Conservation (phyloP, 129 eudicot species). For the Flaveria ramosissima region DNA sequence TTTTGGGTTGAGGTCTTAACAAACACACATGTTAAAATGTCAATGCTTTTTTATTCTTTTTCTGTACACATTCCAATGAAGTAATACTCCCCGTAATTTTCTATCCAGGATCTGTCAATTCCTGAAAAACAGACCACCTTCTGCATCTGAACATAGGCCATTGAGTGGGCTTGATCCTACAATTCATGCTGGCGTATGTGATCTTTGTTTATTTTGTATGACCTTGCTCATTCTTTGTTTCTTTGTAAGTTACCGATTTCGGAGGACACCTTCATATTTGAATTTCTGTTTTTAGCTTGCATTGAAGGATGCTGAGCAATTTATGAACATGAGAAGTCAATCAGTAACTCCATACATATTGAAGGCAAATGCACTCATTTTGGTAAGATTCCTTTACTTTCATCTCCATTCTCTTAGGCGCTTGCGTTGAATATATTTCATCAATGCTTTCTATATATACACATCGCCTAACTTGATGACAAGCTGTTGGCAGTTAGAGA, state of each 20-base stretch:
- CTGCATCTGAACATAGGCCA: slow-evolving; percentile 82
- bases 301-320: slow-evolving; percentile 91
- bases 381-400: slow-evolving; percentile 49
- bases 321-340: slow-evolving; percentile 50
- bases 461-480: slow-evolving; percentile 27
- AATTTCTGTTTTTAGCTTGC: slow-evolving; percentile 69
- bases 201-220: slow-evolving; percentile 41
- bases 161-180: slow-evolving; percentile 96
- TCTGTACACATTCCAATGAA: neutral
- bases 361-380: slow-evolving; percentile 76
- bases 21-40: neutral
- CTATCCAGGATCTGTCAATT: slow-evolving; percentile 68
- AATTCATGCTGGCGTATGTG: slow-evolving; percentile 89
- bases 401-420: neutral
- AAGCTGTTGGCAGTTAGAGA: slow-evolving; percentile 77
- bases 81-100: neutral
- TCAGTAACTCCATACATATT: slow-evolving; percentile 61
- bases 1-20: neutral
- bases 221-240: slow-evolving; percentile 35
- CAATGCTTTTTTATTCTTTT: neutral
- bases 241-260: neutral
- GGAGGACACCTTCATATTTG: slow-evolving; percentile 1
- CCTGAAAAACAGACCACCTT: slow-evolving; percentile 67
- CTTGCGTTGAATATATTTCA: neutral
- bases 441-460: neutral